These are phyloP conservation scores for Myrica gale DNA, from an alignment of 306 rosid species.

Conservation along the genomic window DNA sequence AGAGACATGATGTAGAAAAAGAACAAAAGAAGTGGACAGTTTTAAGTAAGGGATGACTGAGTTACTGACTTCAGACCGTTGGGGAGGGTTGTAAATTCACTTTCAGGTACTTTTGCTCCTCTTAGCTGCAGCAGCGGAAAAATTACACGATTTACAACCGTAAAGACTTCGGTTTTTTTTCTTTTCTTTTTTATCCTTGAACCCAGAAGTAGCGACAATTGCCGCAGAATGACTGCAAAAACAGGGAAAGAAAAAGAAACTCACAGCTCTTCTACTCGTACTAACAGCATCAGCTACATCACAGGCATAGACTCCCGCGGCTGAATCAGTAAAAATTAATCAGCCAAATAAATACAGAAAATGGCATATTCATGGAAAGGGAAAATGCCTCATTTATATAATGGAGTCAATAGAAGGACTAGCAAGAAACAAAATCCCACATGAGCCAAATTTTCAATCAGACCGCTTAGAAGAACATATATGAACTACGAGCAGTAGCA, in stretches of 20 bases:
- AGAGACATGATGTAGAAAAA: constrained; percentile 3
- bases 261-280: constrained; percentile 66
- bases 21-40: background rate
- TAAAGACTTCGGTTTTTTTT: background rate
- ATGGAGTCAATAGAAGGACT: background rate
- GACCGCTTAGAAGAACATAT: background rate
- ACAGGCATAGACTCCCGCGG: constrained; percentile 40
- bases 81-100: constrained; percentile 79
- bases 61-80: constrained; percentile 85
- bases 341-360: background rate
- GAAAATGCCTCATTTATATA: background rate
- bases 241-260: constrained; percentile 13
- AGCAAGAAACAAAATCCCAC: background rate
- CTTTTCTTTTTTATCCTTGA: background rate
- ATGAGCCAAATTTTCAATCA: background rate
- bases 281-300: constrained; percentile 56
- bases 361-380: background rate
- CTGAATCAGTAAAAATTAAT: constrained; percentile 27
- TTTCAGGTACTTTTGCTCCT: constrained; percentile 82
- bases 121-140: constrained; percentile 43
- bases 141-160: background rate
- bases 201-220: background rate
- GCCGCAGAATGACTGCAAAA: background rate
- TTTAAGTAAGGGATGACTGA: constrained; percentile 7
- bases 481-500: background rate